Base-by-base conservation (phyloP, 1,139 yeast species). In the Arxiozyma heterogenica region DNA sequence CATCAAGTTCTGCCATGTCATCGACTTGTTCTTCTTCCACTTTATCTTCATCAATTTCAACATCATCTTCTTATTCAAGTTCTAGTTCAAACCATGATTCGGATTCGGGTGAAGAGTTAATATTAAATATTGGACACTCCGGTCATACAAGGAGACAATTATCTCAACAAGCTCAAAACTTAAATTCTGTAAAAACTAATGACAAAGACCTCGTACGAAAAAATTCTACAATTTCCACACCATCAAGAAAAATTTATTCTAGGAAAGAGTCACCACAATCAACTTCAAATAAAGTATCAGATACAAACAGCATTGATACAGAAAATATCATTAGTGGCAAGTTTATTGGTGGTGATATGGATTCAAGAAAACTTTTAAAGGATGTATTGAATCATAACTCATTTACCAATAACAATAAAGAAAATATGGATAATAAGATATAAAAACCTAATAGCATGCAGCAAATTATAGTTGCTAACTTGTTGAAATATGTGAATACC, bases 111-210 rank as follows among this genome's bases (percentile, higher is more conserved):
- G 59, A 57, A 34, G 62, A 58, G 20, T 44, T 61, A 21, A 53
- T 60, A 15, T 44, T 61, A 48, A 59, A 55, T 48, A 47, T 58
- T 21, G 60, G 60, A 8, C 50, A 51, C 7, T 50, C 53, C 15
- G 58, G 59, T 20, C 59, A 54, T 23, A 53, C 52, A 45, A 57
- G 63, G 23, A 57, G 63, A 25, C 55, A 55, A 21, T 49, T 38
- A 39, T 41, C 49, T 44, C 45, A 48, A 39, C 47, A 51, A n/a
- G 22, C 50, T 22, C 43, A 47, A 22, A 25, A 51, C 15, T 42
- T 47, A 11, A 15, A 34, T 15, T 34, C 39, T 15, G n/a, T 15
- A 34, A 34, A 34, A 12, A n/a, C n/a, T 34, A 34, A 12, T 34
- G n/a, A 8, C n/a, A 12, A 3, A 34, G n/a, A 6, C 39, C 17